Base-by-base conservation (phyloP, 768 basidiomycete species). In the Suillus spraguei region DNA sequence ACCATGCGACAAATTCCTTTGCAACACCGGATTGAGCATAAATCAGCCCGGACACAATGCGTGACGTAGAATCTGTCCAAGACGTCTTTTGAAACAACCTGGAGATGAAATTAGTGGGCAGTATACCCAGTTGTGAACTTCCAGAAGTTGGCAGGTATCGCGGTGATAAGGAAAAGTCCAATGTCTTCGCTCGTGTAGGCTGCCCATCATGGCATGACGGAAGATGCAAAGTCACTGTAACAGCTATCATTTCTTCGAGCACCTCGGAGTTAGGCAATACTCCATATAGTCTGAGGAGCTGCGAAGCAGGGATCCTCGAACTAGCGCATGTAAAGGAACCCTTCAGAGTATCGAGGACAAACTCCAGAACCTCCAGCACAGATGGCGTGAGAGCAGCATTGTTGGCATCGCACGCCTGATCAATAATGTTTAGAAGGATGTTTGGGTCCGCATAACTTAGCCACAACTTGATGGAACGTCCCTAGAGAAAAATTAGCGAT, bases 211-310 rank as follows among this genome's bases (percentile, higher is more conserved):
- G 44, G 9, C 74, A 70, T 17, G 59, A 56, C 33, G 78, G 76
- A 11, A 79, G 68, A n/a, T 60, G 63, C 16, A 79, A 77, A 17
- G 77, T 72, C 4, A 86, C 64, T 0, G 79, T 74, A 4, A 68
- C 67, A 2, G 84, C 80, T 24, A 88, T 77, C 64, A 88, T 71
- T 10, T 80, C 75, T 47, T 88, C 84, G 0, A 87, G 74, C 2
- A 76, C 64, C 1, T 61, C 10, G 17, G 77, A 80, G n/a, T 72
- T 66, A 11, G 77, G 73, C 11, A 84, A 66, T 10, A 76, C 33
- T 6, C 66, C 42, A 20, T 73, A 78, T 36, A 86, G 67, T 4
- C 70, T 66, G 9, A 85, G 64, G 1, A 88, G 76, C 13, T 73
- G 74, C 6, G 76, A 73, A 2, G 82, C 65, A 46, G 79, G 71